A percentile compares a stretch with the other conserved stretches of the same genome.
Conservation (phyloP, 208 protist species). For the Leishmania tropica region DNA sequence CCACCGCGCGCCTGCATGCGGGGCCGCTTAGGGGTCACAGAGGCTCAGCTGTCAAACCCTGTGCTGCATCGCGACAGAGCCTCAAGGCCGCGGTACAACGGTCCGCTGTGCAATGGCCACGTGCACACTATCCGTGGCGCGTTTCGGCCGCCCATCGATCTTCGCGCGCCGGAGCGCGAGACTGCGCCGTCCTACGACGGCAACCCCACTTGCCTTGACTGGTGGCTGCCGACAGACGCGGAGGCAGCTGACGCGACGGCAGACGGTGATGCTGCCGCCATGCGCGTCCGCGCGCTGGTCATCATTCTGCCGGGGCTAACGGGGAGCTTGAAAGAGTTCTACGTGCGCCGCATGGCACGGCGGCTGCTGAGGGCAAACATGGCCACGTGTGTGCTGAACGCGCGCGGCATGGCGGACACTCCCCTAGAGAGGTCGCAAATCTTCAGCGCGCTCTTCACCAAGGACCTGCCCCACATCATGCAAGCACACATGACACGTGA, state of each 20-base stretch:
- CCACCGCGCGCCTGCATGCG: constrained; percentile 4
- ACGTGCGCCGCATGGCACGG: constrained; percentile 54
- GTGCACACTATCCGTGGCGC: constrained; percentile 61
- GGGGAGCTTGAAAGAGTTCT: constrained; percentile 46
- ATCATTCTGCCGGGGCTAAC: constrained; percentile 70
- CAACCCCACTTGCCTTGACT: constrained; percentile 68
- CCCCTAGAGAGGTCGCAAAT: constrained; percentile 56
- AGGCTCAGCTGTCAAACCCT: constrained; percentile 21
- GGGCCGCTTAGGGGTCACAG: constrained; percentile 18
- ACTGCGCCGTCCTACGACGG: constrained; percentile 48
- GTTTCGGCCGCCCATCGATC: constrained; percentile 29
- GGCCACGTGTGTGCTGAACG: constrained; percentile 54
- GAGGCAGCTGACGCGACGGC: constrained; percentile 13
- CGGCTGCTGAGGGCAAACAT: constrained; percentile 29
- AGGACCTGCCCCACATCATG: constrained; percentile 60
- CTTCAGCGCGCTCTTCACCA: constrained; percentile 64
- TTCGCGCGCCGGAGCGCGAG: constrained; percentile 40
- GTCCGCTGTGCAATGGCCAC: constrained; percentile 62
- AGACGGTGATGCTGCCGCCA: not conserved
- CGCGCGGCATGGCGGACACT: constrained; percentile 61
- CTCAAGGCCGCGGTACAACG: constrained; percentile 32
- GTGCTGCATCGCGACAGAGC: constrained; percentile 3
- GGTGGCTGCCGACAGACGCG: constrained; percentile 28
- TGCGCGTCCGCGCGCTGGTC: constrained; percentile 37
- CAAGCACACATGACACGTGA: constrained; percentile 35